These are phyloP conservation scores for Dryas drummondii DNA, from an alignment of 306 rosid genomes.

Conservation along the genomic window DNA sequence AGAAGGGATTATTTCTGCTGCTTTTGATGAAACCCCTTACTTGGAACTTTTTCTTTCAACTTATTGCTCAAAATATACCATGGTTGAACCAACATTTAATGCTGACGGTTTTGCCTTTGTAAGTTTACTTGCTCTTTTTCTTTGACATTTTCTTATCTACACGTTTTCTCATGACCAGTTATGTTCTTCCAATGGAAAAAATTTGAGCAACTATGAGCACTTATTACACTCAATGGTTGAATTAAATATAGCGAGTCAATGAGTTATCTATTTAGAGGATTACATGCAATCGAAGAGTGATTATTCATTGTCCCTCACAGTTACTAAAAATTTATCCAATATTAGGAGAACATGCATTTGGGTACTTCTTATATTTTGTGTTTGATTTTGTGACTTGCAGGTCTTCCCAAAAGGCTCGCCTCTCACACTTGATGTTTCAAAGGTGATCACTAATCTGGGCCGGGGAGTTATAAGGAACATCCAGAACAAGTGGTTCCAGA, in stretches of 20 bases:
- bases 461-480: constrained; percentile 49
- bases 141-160: neutral
- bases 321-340: no score
- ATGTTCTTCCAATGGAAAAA: no score
- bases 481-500: constrained; percentile 43
- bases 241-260: no score
- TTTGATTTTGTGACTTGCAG: no score
- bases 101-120: constrained; percentile 59
- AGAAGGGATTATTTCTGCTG: constrained; percentile 35
- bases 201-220: no score
- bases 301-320: no score
- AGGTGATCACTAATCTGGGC: constrained; percentile 46
- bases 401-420: no score
- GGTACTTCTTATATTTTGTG: no score
- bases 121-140: constrained; percentile 20
- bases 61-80: constrained; percentile 23
- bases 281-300: no score
- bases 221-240: no score
- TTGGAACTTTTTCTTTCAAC: constrained; percentile 32
- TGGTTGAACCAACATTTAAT: constrained; percentile 6
- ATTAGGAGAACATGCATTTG: no score
- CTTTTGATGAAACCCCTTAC: constrained; percentile 47
- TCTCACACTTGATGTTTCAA: constrained; percentile 46
- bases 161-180: neutral
- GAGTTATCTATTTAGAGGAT: no score